Percentiles rank a stretch among this genome's conserved stretches.
Evolutionary conservation across 768 basidiomycete genomes (phyloP).

Genomic region (Amanita phalloides): DNA sequence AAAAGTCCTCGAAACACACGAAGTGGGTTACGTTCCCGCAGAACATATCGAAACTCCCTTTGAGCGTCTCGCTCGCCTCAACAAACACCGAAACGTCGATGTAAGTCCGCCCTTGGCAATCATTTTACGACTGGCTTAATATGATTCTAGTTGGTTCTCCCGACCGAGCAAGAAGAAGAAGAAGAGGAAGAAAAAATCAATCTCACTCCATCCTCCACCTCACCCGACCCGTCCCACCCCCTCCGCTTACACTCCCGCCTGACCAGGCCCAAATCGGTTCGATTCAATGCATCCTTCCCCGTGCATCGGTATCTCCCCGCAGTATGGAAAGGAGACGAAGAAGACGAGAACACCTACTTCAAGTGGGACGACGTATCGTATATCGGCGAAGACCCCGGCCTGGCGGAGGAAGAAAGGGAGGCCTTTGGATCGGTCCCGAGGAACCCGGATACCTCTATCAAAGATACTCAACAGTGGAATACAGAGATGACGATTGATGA

Average conservation of each 20-base stretch:
- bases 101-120: conserved; percentile 23
- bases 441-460: neutral
- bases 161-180: conserved; percentile 62
- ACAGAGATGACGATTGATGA: conserved; percentile 4
- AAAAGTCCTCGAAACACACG: conserved; percentile 94
- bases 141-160: conserved; percentile 50
- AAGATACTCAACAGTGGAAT: neutral
- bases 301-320: conserved; percentile 74
- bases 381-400: conserved; percentile 55
- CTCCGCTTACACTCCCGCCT: conserved; percentile 9
- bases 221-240: conserved; percentile 26
- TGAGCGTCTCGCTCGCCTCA: conserved; percentile 87
- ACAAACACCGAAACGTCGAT: conserved; percentile 96
- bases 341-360: conserved; percentile 49
- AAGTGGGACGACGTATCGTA: conserved; percentile 65
- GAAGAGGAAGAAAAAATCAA: conserved; percentile 23
- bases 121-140: neutral
- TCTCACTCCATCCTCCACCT: conserved; percentile 43
- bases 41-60: conserved; percentile 99
- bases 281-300: conserved; percentile 59
- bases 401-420: conserved; percentile 44
- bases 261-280: conserved; percentile 39
- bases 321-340: conserved; percentile 73
- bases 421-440: conserved; percentile 3
- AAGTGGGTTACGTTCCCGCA: conserved; percentile 97